Base-by-base conservation (phyloP, 2,329 filamentous ascomycete species). In the Aspergillus tamarii region DNA sequence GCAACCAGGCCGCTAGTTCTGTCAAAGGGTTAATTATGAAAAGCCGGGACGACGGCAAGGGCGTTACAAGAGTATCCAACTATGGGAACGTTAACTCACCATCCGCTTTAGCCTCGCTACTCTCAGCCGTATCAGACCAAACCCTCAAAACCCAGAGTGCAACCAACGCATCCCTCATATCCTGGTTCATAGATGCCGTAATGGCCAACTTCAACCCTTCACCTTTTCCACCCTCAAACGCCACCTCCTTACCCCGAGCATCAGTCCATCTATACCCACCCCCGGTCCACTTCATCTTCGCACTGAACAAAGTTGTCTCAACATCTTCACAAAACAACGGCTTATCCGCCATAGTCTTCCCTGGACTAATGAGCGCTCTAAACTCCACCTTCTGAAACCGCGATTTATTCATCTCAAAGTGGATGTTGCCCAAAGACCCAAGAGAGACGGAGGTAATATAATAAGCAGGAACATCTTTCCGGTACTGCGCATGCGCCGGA, bases 81-180 rank as follows among this genome's bases (percentile, higher is more conserved):
- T 6, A 16, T 26, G 26, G 26, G 26, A 26, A 1, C 0, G 6
- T 16, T 12, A 34, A 53, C 66, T 59, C 19, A 69, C 67, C 57
- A 54, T 67, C 64, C 41, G 56, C 62, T 30, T 60, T 68, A 14
- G 67, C 66, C 32, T 67, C 30, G 28, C 54, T 68, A 41, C 66
- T 69, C 54, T 69, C 67, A 2, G 66, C 64, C 7, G 53, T 65
- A 9, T 68, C 63, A 28, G 59, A 56, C 67, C 67, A 69, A 26
- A 65, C n/a, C 52, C 66, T 57, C 46, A 69, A 58, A 11, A 68
- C 21, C 66, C 67, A 69, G n/a, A 60, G 34, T 14, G 64, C 67
- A 21, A 67, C 61, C 50, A 68, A 19, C n/a, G 64, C 64, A 63
- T 69, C 66, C 54, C 57, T 67, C 36, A 59, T 36, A 8, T 60